A percentile compares a stretch with the other conserved stretches of the same genome.
phyloP scores from a whole-genome alignment of 148 eudicot species.

The Fagopyrum esculentum region DNA sequence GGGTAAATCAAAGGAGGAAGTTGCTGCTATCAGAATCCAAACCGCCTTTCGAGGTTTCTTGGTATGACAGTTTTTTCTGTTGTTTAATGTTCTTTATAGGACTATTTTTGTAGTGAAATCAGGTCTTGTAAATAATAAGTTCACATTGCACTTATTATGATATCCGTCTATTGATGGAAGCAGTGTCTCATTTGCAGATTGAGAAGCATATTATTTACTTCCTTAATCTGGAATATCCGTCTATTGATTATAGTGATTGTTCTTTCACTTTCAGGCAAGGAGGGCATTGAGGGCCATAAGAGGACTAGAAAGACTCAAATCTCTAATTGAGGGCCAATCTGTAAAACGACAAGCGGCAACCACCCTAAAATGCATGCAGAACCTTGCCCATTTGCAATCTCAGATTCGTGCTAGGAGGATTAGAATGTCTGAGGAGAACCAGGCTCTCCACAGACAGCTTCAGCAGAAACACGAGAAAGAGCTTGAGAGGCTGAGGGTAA shows the following conservation, averaged over 20 bases:
- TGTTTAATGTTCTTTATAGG: neutral
- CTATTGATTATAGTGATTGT: neutral
- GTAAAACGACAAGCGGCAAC: slow-evolving; percentile 77
- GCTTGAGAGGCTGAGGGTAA: slow-evolving; percentile 57
- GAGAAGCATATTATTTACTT: neutral
- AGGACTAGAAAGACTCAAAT: slow-evolving; percentile 78
- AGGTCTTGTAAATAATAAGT: too few species aligned
- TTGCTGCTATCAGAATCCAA: slow-evolving; percentile 77
- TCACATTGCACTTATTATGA: too few species aligned
- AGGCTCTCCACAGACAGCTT: slow-evolving; percentile 67
- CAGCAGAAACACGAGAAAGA: slow-evolving; percentile 73
- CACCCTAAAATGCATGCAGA: slow-evolving; percentile 84
- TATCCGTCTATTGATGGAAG: too few species aligned
- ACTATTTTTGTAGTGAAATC: neutral
- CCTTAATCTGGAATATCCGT: neutral
- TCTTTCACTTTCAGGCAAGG: slow-evolving; percentile 51
- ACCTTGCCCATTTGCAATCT: slow-evolving; percentile 73
- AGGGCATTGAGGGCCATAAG: slow-evolving; percentile 71
- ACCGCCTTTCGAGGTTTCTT: slow-evolving; percentile 67
- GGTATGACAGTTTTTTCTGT: slow-evolving; percentile 29
- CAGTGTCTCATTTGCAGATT: neutral
- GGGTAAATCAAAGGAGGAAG: slow-evolving; percentile 67
- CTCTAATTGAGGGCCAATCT: slow-evolving; percentile 69
- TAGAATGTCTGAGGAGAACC: slow-evolving; percentile 74
- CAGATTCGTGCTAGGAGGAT: slow-evolving; percentile 66